These are phyloP conservation scores for Sistotremastrum niveocremeum DNA, from an alignment of 768 basidiomycete genomes.

Conservation along the genomic window DNA sequence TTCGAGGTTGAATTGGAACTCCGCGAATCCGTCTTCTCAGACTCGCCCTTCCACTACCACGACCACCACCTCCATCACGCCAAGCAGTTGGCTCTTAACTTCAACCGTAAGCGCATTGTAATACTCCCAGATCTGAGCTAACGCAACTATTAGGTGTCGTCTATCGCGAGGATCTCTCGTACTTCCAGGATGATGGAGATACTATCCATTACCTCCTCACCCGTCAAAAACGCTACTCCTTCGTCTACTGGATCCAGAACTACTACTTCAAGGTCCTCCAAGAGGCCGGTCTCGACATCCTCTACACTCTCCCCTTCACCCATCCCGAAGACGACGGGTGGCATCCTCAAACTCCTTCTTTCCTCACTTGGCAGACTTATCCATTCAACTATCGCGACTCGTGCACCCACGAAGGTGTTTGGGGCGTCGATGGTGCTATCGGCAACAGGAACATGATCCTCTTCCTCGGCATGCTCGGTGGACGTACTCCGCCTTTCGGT, in stretches of 20 bases:
- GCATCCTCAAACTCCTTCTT: too few species aligned
- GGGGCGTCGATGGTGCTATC: too few species aligned
- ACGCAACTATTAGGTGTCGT: conserved; percentile 9
- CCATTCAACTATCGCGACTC: too few species aligned
- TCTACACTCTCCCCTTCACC: conserved; percentile 15
- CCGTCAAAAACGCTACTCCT: conserved; percentile 7
- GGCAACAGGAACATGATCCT: conserved; percentile 11
- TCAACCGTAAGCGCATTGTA: conserved; percentile 8
- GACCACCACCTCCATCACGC: conserved; percentile 3
- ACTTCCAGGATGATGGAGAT: conserved; percentile 10
- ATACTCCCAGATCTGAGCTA: neutral
- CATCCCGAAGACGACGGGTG: neutral
- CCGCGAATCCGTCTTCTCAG: conserved; percentile 8
- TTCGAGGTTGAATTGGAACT: conserved; percentile 18
- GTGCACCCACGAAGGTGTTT: too few species aligned
- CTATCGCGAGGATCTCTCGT: conserved; percentile 15
- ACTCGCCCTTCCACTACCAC: conserved; percentile 5
- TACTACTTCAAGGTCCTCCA: conserved; percentile 14
- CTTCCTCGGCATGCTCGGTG: conserved; percentile 12
- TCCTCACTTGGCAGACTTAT: too few species aligned
- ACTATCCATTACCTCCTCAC: neutral
- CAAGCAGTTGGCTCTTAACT: conserved; percentile 14
- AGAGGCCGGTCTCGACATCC: conserved; percentile 11
- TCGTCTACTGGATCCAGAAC: conserved; percentile 13
- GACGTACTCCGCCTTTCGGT: conserved; percentile 1